Evolutionary conservation across 164 flowering plant species (phyloP).

Genomic region (Vitis vinifera): ASM3070453v1 NC_081808.1:669501-670000

Average conservation of each 20-base stretch:
- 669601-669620: slow-evolving; percentile 2
- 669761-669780: background rate
- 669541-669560: slow-evolving; percentile 9
- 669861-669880: slow-evolving; percentile 59
- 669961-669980: slow-evolving; percentile 9
- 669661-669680: slow-evolving; percentile 44
- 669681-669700: slow-evolving; percentile 69
- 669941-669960: slow-evolving; percentile 16
- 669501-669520: slow-evolving; percentile 59
- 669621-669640: slow-evolving; percentile 75
- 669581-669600: no score
- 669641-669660: slow-evolving; percentile 78
- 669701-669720: slow-evolving; percentile 91
- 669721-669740: slow-evolving; percentile 68
- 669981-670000: background rate
- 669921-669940: slow-evolving; percentile 51
- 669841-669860: slow-evolving; percentile 76
- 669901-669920: slow-evolving; percentile 61
- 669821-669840: slow-evolving; percentile 66
- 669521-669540: slow-evolving; percentile 85
- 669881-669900: slow-evolving; percentile 82
- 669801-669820: slow-evolving; percentile 39
- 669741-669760: slow-evolving; percentile 13
- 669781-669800: background rate
- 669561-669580: no score